Base-by-base conservation (phyloP, 768 basidiomycete genomes). In the Xanthoconium purpureum region DNA sequence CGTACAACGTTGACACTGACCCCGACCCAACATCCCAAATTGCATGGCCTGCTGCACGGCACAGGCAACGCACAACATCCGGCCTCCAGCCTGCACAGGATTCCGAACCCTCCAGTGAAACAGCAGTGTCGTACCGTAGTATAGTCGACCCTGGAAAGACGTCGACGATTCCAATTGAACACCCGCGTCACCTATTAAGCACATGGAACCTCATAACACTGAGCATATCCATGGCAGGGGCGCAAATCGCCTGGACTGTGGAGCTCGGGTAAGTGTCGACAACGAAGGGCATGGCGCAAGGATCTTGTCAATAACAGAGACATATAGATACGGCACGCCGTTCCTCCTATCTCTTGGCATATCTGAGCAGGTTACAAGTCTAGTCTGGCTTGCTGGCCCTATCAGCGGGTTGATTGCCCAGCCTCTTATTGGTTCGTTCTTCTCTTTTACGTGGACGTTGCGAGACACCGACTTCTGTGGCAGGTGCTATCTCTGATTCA, bases 341-440 rank as follows among this genome's bases (percentile, higher is more conserved):
- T 97, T 97, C 71, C 77, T 98, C 38, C 79, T 96, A 14, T 80
- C 79, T 33, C 77, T 89, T 18, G 89, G 89, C 8, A 75, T 98
- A 29, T 87, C 93, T 0, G 95, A 94, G 68, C 87, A 92, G 67
- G 76, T 94, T 15, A 98, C 97, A 0, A 89, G 91, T 52, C 81
- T 98, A 9, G 96, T 99, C 36, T 99, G 97, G 97, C 80, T 92
- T 38, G 91, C 90, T 54, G 91, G 96, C 11, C 97, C 97, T 6
- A 92, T 99, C 57, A 94, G 91, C 59, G 97, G 97, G 15, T 78
- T 99, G 45, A 77, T 99, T 49, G 94, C 94, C 6, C 97, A 99
- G 70, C 97, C 97, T n/a, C 79, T 98, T 53, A 97, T 99, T 63
- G 97, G 96, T 92, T n/a, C 43, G 55, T 55, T 15, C 35, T 15